A percentile compares a stretch with the other conserved stretches of the same genome.
phyloP scores from a whole-genome alignment of 148 eudicot species.

The Rhododendron ovatum region DNA sequence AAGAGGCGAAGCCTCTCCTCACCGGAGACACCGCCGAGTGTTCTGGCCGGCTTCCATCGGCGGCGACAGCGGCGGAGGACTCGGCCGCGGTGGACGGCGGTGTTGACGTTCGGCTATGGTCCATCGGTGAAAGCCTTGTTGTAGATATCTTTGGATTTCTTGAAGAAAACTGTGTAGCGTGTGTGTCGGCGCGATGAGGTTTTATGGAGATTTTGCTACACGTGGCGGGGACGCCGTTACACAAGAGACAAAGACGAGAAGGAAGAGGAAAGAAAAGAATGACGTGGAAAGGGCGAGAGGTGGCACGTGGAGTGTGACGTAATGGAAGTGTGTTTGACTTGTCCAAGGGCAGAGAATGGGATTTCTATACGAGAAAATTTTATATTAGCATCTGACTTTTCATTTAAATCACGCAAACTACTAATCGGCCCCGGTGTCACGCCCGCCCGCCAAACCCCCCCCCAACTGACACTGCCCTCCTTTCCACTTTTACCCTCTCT shows the following conservation, averaged over 20 bases:
- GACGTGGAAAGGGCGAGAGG: background rate
- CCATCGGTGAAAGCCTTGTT: background rate
- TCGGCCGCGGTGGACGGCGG: background rate
- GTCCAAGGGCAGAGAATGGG: no score
- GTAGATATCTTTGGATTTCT: background rate
- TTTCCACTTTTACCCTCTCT: no score
- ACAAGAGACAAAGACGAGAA: background rate
- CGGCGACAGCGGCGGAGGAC: background rate
- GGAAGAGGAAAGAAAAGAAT: background rate
- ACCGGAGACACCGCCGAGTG: slow-evolving; percentile 7
- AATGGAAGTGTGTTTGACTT: background rate
- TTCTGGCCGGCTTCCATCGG: background rate
- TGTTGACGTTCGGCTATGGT: background rate
- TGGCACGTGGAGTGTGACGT: background rate
- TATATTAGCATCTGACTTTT: no score
- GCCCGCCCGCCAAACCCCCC: no score
- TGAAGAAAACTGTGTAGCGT: background rate
- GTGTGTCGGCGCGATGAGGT: background rate
- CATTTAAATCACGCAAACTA: no score
- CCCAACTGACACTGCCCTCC: no score
- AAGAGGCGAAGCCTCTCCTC: slow-evolving; percentile 22
- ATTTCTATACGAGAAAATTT: no score
- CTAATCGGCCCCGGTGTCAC: no score
- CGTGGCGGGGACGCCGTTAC: background rate
- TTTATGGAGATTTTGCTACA: background rate